Conservation (phyloP, 371 early-diverging fungal genomes). For the Rhizopus sp. region DNA sequence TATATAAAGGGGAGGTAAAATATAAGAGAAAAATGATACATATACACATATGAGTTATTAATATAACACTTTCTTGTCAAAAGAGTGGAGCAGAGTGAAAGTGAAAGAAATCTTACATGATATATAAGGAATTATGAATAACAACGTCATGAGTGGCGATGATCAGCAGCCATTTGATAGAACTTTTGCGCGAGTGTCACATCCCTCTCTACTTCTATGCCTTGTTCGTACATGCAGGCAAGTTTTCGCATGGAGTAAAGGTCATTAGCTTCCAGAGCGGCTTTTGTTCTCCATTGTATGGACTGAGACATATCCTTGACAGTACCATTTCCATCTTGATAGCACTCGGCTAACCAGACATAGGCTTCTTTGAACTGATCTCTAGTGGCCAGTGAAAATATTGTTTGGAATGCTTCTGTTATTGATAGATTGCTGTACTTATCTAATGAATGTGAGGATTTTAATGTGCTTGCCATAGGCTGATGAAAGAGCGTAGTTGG, state of each 20-base stretch:
- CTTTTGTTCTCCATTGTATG: slow-evolving; percentile 28
- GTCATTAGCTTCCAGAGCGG: slow-evolving; percentile 29
- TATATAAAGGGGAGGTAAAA: too few relatives aligned
- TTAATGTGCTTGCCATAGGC: background rate
- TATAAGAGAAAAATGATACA: too few relatives aligned
- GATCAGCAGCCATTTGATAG: slow-evolving; percentile 24
- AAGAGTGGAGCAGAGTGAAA: too few relatives aligned
- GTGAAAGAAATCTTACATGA: too few relatives aligned
- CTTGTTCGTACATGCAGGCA: slow-evolving; percentile 33
- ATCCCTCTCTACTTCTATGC: slow-evolving; percentile 20
- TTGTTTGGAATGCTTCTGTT: slow-evolving; percentile 28
- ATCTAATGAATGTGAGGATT: slow-evolving; percentile 6
- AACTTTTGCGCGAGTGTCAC: slow-evolving; percentile 16
- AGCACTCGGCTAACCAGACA: slow-evolving; percentile 48
- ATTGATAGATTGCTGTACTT: background rate
- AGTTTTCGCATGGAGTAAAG: slow-evolving; percentile 31
- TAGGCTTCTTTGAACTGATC: slow-evolving; percentile 36
- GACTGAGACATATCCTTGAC: slow-evolving; percentile 20
- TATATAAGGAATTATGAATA: too few relatives aligned
- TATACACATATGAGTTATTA: too few relatives aligned
- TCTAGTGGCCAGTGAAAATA: slow-evolving; percentile 26
- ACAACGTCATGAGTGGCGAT: too few relatives aligned
- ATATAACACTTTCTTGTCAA: too few relatives aligned
- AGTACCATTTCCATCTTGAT: slow-evolving; percentile 34
- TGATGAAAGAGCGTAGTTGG: slow-evolving; percentile 21